phyloP scores from a whole-genome alignment of 176 grass and related monocot species.

The Luzula sylvatica region DNA sequence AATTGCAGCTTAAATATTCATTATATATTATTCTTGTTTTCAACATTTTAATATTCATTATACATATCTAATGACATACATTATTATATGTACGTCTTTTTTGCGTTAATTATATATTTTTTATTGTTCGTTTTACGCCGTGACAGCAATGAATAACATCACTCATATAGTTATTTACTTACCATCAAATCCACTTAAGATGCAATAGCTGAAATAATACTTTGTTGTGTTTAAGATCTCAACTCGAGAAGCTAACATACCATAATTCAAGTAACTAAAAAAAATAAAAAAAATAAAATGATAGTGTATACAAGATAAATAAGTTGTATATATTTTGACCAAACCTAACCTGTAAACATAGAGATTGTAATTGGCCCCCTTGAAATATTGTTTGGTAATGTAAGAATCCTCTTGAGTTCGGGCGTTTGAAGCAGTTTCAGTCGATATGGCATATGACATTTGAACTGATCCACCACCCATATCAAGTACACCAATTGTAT shows the following conservation, averaged over 20 bases:
- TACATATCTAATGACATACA: no score
- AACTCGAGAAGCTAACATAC: slow-evolving; percentile 24
- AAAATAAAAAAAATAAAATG: no score
- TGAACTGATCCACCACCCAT: slow-evolving; percentile 42
- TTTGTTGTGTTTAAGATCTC: slow-evolving; percentile 31
- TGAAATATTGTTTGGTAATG: slow-evolving; percentile 26
- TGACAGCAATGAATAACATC: neutral
- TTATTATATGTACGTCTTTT: no score
- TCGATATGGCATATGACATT: slow-evolving; percentile 42
- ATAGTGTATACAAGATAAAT: neutral
- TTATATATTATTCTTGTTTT: no score
- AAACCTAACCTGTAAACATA: slow-evolving; percentile 39
- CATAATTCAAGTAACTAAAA: slow-evolving; percentile 42
- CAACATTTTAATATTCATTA: no score
- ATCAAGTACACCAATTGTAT: slow-evolving; percentile 41
- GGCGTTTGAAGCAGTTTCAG: slow-evolving; percentile 26
- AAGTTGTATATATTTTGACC: neutral
- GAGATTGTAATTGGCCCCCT: slow-evolving; percentile 28
- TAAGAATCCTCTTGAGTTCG: slow-evolving; percentile 26
- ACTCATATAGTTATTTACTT: no score
- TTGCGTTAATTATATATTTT: neutral
- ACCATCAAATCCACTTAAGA: slow-evolving; percentile 36
- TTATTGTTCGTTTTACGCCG: neutral
- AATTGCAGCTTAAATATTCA: neutral
- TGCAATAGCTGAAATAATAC: slow-evolving; percentile 29